Percentiles rank a stretch among this genome's conserved stretches.
phyloP scores from a whole-genome alignment of 2,329 filamentous ascomycete species.

The Exophiala sp. region DNA sequence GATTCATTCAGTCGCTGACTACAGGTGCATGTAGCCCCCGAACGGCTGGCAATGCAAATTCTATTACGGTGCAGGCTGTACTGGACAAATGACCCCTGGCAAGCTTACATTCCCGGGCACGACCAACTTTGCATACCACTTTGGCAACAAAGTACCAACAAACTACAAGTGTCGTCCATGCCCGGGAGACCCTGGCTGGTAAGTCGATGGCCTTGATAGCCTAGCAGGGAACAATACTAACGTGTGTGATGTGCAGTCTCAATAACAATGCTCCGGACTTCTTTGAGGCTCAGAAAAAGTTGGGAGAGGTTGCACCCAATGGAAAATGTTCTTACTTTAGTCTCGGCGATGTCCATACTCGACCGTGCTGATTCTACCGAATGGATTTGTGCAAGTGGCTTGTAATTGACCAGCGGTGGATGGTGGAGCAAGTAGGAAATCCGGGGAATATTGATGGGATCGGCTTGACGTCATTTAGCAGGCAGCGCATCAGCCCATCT shows the following conservation, averaged over 20 bases:
- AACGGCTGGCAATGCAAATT: slow-evolving; percentile 18
- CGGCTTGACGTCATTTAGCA: background rate
- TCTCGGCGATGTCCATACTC: background rate
- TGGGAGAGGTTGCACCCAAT: background rate
- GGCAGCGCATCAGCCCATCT: background rate
- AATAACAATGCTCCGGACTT: slow-evolving; percentile 20
- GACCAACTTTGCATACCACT: slow-evolving; percentile 9
- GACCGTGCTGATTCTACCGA: background rate
- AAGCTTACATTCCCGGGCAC: slow-evolving; percentile 21
- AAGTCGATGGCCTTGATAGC: slow-evolving; percentile 1
- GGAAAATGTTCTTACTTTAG: background rate
- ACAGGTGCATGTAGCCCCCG: slow-evolving; percentile 4
- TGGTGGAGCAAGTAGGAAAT: background rate
- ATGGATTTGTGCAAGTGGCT: background rate
- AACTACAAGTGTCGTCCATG: slow-evolving; percentile 15
- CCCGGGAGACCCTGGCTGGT: slow-evolving; percentile 9
- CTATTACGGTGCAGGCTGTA: slow-evolving; percentile 14
- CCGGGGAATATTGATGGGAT: background rate
- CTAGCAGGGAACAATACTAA: background rate
- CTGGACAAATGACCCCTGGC: slow-evolving; percentile 12
- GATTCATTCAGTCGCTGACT: background rate
- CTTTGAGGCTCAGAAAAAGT: slow-evolving; percentile 2
- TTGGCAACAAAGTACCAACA: slow-evolving; percentile 7
- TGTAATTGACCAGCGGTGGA: background rate
- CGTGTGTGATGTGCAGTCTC: slow-evolving; percentile 4